Evolutionary conservation across 768 basidiomycete species (phyloP).

Genomic region (Grammothele lineata): DNA sequence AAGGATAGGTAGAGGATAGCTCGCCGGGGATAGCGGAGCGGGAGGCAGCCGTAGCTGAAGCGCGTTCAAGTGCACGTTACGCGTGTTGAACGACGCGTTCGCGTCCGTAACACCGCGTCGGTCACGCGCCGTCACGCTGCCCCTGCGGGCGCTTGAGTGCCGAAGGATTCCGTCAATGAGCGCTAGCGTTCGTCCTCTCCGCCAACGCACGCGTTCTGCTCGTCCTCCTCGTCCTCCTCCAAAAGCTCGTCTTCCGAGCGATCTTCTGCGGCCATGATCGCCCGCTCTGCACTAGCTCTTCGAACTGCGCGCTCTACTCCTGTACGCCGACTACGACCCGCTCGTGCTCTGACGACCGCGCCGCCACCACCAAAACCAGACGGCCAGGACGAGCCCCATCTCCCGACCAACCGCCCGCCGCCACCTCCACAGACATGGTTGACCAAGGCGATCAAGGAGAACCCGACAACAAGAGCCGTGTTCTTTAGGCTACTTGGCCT

Average conservation of each 20-base stretch:
- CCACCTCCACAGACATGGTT: slow-evolving; percentile 39
- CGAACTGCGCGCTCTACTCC: background rate
- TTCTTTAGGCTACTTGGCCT: slow-evolving; percentile 46
- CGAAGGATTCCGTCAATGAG: too few relatives aligned
- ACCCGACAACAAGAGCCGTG: slow-evolving; percentile 39
- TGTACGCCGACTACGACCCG: background rate
- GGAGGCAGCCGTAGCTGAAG: too few relatives aligned
- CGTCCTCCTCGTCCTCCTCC: too few relatives aligned
- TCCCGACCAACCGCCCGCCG: background rate
- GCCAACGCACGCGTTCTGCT: too few relatives aligned
- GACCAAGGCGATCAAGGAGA: slow-evolving; percentile 46
- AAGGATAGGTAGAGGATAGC: background rate
- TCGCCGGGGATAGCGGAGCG: background rate
- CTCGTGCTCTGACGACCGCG: background rate
- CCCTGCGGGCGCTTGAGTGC: background rate
- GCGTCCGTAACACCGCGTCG: slow-evolving; percentile 15
- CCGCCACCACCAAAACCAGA: background rate
- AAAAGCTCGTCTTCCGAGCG: too few relatives aligned
- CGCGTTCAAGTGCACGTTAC: slow-evolving; percentile 9
- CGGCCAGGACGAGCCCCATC: background rate
- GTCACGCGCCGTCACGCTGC: slow-evolving; percentile 4
- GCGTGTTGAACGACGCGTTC: background rate
- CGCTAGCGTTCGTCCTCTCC: too few relatives aligned
- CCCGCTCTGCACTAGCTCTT: background rate
- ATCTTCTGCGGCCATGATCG: too few relatives aligned